Percentiles rank a stretch among this genome's conserved stretches.
These are phyloP conservation scores for Rhodosporidiobolus odoratus DNA, from an alignment of 768 basidiomycete species.

Conservation along the genomic window DNA sequence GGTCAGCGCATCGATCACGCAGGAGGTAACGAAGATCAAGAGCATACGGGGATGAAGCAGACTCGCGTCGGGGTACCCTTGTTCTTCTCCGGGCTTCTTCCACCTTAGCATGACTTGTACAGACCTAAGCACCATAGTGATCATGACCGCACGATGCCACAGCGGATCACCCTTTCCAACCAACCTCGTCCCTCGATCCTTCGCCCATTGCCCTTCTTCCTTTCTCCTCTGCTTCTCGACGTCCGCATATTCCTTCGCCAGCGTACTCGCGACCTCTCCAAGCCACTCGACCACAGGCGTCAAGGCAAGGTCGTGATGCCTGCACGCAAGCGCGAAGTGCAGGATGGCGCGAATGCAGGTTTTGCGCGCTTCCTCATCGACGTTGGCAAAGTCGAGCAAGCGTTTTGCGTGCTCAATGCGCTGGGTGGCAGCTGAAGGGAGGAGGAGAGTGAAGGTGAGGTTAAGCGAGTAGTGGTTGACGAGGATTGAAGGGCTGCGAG, in stretches of 20 bases:
- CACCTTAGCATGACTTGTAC: conserved; percentile 54
- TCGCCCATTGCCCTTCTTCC: conserved; percentile 5
- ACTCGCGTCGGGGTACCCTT: conserved; percentile 59
- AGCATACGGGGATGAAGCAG: conserved; percentile 58
- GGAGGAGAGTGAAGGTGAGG: conserved; percentile 64
- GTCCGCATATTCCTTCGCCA: conserved; percentile 58
- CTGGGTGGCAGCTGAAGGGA: conserved; percentile 52
- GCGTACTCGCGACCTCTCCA: conserved; percentile 55
- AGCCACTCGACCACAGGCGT: conserved; percentile 61
- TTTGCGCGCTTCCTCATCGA: conserved; percentile 60
- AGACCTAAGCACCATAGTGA: conserved; percentile 56
- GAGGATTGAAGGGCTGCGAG: conserved; percentile 60
- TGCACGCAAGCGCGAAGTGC: conserved; percentile 62
- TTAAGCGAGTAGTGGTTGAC: conserved; percentile 75
- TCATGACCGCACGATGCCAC: conserved; percentile 45
- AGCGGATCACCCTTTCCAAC: conserved; percentile 33
- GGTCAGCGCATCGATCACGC: neutral
- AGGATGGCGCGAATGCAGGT: conserved; percentile 70
- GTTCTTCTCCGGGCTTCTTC: conserved; percentile 34
- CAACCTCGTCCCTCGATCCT: neutral
- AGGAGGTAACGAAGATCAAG: neutral
- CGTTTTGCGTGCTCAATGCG: conserved; percentile 62
- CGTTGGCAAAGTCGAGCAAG: conserved; percentile 64
- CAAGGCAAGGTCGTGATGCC: conserved; percentile 55
- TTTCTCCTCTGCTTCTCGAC: conserved; percentile 40